These are phyloP conservation scores for Vicia villosa DNA, from an alignment of 306 rosid genomes.

Conservation along the genomic window DNA sequence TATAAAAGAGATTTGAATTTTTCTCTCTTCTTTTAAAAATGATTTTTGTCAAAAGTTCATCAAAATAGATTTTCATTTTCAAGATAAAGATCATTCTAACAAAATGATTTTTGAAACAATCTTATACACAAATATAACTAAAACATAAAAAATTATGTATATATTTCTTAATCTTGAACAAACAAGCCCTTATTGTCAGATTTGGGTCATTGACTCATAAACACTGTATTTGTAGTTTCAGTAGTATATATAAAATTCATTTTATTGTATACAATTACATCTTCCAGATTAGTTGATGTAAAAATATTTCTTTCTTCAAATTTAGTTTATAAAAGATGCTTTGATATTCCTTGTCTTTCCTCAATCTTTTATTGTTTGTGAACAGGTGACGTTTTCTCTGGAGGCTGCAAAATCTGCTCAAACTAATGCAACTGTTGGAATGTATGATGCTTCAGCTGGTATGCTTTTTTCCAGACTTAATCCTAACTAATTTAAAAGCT, in stretches of 20 bases:
- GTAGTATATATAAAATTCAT: conserved; percentile 20
- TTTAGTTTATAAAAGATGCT: conserved; percentile 17
- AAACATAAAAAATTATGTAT: too few species aligned
- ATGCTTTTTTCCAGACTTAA: conserved; percentile 37
- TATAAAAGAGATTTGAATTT: too few species aligned
- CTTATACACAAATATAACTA: too few species aligned
- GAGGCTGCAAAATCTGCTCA: conserved; percentile 87
- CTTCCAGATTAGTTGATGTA: conserved; percentile 4
- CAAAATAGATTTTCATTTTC: too few species aligned
- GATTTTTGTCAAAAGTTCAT: too few species aligned
- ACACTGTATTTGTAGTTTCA: neutral
- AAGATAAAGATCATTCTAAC: too few species aligned
- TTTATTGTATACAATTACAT: conserved; percentile 1
- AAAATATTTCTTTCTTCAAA: neutral
- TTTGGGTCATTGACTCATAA: conserved; percentile 22
- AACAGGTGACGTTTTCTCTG: conserved; percentile 84
- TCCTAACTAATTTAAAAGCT: conserved; percentile 14
- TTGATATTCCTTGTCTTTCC: neutral
- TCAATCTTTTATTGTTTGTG: conserved; percentile 34
- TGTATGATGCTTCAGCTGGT: conserved; percentile 85
- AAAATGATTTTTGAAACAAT: too few species aligned
- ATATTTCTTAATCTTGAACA: too few species aligned
- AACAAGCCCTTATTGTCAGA: neutral
- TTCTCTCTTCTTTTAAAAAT: too few species aligned
- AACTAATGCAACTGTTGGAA: conserved; percentile 74